Base-by-base conservation (phyloP, 345 rosid species). In the Carallia brachiata region DNA sequence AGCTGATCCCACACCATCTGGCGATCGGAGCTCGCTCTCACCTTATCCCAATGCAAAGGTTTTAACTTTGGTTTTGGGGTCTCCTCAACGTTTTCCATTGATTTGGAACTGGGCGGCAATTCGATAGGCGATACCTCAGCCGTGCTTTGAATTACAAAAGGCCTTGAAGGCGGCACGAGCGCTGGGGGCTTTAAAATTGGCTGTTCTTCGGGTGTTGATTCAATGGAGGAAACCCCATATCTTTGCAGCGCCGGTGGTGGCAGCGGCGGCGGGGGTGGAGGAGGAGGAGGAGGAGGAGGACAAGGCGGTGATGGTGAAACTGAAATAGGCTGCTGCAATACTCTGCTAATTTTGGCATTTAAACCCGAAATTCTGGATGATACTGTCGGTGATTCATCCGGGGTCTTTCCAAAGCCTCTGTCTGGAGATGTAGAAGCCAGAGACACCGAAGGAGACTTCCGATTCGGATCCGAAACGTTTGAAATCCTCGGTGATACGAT, bases 1-100 rank as follows among this genome's bases (percentile, higher is more conserved):
- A 92, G 84, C 37, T 85, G 90, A 73, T 88, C 98, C 98, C 98
- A 93, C 34, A 87, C 98, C 98, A 90, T 93, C 74, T 93, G 95
- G n/a, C 95, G 88, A 77, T 89, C 98, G 8, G 98, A 93, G 84
- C 97, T 93, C 39, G 98, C 98, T 82, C 97, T 85, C 48, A 93
- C 96, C 84, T 93, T 93, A 72, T 93, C 97, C 98, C 98, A 93
- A 50, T 93, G 98, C 67, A 93, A 76, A 2, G 95, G 93, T 80
- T 93, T 93, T 62, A 93, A 63, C 83, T 89, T 93, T 17, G 89
- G 95, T 61, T 87, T 93, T 7, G 82, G 76, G 71, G 80, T 71
- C 60, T 84, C 90, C 8, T 79, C 80, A 4, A 67, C 61, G 54
- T 67, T 69, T 77, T 84, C 88, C 34, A 32, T 62, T 23, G 79